Percentiles rank a stretch among this genome's conserved stretches.
These are phyloP conservation scores for Phaeosphaeriaceae sp. DNA, from an alignment of 2,329 filamentous ascomycete species.

Conservation along the genomic window DNA sequence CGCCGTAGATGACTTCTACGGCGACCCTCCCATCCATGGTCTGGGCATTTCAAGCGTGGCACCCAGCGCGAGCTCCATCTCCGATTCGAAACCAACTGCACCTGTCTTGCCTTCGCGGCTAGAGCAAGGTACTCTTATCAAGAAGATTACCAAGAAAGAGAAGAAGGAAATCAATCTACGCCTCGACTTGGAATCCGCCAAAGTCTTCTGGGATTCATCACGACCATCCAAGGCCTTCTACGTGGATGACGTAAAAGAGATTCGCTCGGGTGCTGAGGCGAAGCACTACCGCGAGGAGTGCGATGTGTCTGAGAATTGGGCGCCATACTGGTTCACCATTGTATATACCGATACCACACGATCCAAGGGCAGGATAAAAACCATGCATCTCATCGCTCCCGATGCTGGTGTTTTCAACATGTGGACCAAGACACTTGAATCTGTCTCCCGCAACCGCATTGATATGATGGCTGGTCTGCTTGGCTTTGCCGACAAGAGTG, in stretches of 20 bases:
- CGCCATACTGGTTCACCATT: conserved; percentile 85
- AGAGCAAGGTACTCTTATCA: conserved; percentile 77
- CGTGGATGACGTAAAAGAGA: conserved; percentile 93
- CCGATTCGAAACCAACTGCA: conserved; percentile 58
- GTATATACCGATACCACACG: conserved; percentile 82
- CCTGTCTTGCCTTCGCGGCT: conserved; percentile 80
- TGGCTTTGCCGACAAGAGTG: conserved; percentile 75
- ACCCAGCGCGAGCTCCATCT: conserved; percentile 44
- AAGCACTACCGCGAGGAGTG: conserved; percentile 89
- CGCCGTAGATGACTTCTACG: conserved; percentile 54
- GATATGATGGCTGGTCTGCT: conserved; percentile 90
- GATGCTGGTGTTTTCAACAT: conserved; percentile 73
- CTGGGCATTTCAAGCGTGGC: conserved; percentile 50
- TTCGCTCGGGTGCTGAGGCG: conserved; percentile 82
- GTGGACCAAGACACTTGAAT: conserved; percentile 85
- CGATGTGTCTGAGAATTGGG: conserved; percentile 70
- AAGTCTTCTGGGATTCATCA: conserved; percentile 84
- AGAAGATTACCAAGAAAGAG: conserved; percentile 85
- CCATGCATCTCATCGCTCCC: conserved; percentile 85
- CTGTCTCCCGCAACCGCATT: conserved; percentile 84
- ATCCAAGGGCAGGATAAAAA: conserved; percentile 76
- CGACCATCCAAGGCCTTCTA: conserved; percentile 85
- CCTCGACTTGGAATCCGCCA: conserved; percentile 82
- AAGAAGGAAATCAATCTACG: conserved; percentile 75
- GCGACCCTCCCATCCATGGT: conserved; percentile 44